These are phyloP conservation scores for Bruguiera hainesii DNA, from an alignment of 441 rosid genomes.

Conservation along the genomic window DNA sequence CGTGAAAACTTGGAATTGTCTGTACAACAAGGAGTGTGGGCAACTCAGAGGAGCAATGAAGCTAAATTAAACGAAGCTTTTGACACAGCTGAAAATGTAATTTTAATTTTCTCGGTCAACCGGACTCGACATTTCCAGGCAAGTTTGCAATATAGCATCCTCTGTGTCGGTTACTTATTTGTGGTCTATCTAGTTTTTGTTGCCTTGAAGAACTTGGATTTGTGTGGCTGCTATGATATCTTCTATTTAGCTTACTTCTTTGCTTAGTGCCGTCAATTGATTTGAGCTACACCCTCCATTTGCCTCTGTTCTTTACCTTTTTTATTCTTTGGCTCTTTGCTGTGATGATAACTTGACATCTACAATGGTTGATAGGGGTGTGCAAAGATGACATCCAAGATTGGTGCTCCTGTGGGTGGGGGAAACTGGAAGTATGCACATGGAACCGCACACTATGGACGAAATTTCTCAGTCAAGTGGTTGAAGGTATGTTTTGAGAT, in stretches of 20 bases:
- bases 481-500: conserved; percentile 58
- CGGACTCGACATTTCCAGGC: conserved; percentile 99
- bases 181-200: neutral
- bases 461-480: conserved; percentile 98
- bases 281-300: neutral
- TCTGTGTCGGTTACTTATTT: neutral
- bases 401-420: conserved; percentile 85
- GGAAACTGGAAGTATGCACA: conserved; percentile 99
- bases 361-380: conserved; percentile 63
- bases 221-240: neutral
- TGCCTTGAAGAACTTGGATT: neutral
- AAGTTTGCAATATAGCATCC: conserved; percentile 21
- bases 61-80: conserved; percentile 97
- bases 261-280: conserved; percentile 3
- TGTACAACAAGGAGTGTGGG: conserved; percentile 99
- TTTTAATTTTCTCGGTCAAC: conserved; percentile 89
- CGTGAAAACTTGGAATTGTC: conserved; percentile 96
- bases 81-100: conserved; percentile 87
- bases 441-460: conserved; percentile 97
- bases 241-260: conserved; percentile 6
- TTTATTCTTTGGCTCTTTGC: neutral
- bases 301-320: neutral
- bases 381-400: conserved; percentile 97
- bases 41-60: conserved; percentile 99
- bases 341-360: conserved; percentile 17